A percentile compares a stretch with the other conserved stretches of the same genome.
phyloP scores from a whole-genome alignment of 83 land plant genomes.

The Picea abies region DNA sequence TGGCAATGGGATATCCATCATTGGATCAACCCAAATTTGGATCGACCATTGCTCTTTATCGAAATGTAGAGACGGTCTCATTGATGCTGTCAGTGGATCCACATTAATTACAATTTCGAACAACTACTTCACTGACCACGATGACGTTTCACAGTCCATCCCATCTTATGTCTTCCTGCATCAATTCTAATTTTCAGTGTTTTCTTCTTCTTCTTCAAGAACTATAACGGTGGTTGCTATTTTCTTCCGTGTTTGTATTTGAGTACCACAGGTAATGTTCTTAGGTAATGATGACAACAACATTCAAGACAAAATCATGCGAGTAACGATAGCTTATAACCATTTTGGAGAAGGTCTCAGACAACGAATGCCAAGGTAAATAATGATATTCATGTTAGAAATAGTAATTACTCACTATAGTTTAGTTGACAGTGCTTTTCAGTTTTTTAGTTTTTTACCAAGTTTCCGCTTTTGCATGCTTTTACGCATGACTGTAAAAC shows the following conservation, averaged over 20 bases:
- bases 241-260: too few species aligned
- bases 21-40: conserved; percentile 44
- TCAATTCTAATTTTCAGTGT: neutral
- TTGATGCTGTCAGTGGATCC: neutral
- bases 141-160: neutral
- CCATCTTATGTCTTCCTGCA: neutral
- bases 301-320: neutral
- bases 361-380: neutral
- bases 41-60: conserved; percentile 43
- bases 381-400: neutral
- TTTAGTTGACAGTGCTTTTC: too few species aligned
- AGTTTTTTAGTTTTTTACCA: too few species aligned
- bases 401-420: too few species aligned
- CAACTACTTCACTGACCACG: neutral
- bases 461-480: too few species aligned
- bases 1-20: conserved; percentile 41
- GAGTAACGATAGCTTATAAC: neutral
- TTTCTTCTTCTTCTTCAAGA: neutral
- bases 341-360: neutral
- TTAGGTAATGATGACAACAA: neutral
- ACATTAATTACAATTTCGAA: neutral
- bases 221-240: neutral
- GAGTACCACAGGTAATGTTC: neutral
- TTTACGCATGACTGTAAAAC: too few species aligned
- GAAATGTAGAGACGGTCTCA: neutral